Conservation (phyloP, 306 rosid species). For the Senna siamea region DNA sequence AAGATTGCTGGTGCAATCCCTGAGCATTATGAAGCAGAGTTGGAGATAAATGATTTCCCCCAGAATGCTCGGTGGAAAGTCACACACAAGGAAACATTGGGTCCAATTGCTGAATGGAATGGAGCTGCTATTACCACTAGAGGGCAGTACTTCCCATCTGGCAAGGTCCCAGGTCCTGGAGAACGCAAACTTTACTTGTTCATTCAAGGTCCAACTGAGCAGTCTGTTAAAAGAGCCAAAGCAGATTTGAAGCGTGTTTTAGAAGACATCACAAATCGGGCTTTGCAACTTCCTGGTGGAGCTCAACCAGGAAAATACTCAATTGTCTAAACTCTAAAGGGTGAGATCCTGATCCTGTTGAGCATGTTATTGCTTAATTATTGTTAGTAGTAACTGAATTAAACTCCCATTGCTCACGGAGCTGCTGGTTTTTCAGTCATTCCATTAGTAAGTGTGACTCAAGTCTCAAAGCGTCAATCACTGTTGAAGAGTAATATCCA, state of each 20-base stretch:
- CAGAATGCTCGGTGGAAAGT: constrained; percentile 99
- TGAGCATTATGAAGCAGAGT: constrained; percentile 90
- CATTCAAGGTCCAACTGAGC: constrained; percentile 92
- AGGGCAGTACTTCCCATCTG: constrained; percentile 89
- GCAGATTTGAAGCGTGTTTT: constrained; percentile 82
- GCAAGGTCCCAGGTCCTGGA: constrained; percentile 80
- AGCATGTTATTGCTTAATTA: constrained; percentile 22
- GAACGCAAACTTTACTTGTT: constrained; percentile 94
- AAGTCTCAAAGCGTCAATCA: neutral
- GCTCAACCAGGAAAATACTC: constrained; percentile 92
- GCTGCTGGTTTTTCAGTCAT: neutral
- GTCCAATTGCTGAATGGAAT: constrained; percentile 89
- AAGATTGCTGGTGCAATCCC: constrained; percentile 87
- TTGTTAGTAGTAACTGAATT: constrained; percentile 4
- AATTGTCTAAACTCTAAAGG: constrained; percentile 66
- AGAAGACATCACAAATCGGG: constrained; percentile 89
- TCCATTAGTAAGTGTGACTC: neutral
- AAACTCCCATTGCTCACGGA: neutral
- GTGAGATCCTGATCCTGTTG: constrained; percentile 51
- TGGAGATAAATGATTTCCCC: constrained; percentile 95
- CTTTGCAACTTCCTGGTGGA: constrained; percentile 89
- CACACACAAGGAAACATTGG: constrained; percentile 95
- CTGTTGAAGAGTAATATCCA: neutral
- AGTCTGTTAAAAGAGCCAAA: constrained; percentile 91
- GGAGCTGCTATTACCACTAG: constrained; percentile 98